Percentiles rank a stretch among this genome's conserved stretches.
These are phyloP conservation scores for Hura crepitans DNA, from an alignment of 441 rosid genomes.

Conservation along the genomic window DNA sequence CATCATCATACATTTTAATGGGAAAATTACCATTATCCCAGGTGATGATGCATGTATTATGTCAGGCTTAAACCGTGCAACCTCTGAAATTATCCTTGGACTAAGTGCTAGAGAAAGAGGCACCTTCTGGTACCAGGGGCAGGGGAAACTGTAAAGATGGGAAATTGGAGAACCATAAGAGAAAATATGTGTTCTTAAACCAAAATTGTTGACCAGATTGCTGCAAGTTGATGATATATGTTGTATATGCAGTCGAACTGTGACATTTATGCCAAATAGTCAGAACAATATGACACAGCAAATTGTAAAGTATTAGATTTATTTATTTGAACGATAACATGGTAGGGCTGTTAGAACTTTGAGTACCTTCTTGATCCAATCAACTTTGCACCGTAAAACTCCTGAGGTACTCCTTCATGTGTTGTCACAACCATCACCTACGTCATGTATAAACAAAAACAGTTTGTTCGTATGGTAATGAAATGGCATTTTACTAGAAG, in stretches of 20 bases:
- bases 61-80: conserved; percentile 95
- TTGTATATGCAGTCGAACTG: conserved; percentile 12
- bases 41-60: conserved; percentile 97
- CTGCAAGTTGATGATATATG: not conserved
- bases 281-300: not conserved
- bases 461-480: conserved; percentile 18
- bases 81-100: conserved; percentile 95
- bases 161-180: conserved; percentile 19
- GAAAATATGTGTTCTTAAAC: not conserved
- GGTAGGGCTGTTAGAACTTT: conserved; percentile 2
- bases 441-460: conserved; percentile 13
- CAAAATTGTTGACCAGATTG: conserved; percentile 7
- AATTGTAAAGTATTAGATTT: not conserved
- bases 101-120: conserved; percentile 95
- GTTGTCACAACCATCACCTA: conserved; percentile 96
- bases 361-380: conserved; percentile 84
- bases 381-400: conserved; percentile 91
- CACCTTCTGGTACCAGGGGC: conserved; percentile 90
- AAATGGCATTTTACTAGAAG: conserved; percentile 8
- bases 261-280: not conserved
- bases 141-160: conserved; percentile 67
- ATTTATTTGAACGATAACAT: conserved; percentile 13
- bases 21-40: conserved; percentile 72
- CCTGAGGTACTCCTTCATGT: conserved; percentile 93
- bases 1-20: not conserved